Percentiles rank a stretch among this genome's conserved stretches.
Evolutionary conservation across 2,329 filamentous ascomycete species (phyloP).

Genomic region (Fusarium protoensiforme): DNA sequence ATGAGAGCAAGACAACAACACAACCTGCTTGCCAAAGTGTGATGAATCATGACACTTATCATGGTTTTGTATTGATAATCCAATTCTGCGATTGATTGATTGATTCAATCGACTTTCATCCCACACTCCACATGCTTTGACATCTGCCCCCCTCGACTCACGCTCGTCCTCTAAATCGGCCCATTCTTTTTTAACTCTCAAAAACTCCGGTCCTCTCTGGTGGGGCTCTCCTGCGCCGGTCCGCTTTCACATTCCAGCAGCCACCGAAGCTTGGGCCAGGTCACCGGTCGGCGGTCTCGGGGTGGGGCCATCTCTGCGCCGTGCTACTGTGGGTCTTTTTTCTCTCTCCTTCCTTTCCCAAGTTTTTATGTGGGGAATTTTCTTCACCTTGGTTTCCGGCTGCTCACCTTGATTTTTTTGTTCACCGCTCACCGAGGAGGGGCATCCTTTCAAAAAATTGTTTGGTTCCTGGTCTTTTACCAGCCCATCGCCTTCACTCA

Average conservation of each 20-base stretch:
- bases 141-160: constrained; percentile 26
- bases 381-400: constrained; percentile 35
- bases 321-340: neutral
- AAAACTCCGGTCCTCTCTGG: constrained; percentile 10
- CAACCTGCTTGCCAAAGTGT: neutral
- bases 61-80: neutral
- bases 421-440: constrained; percentile 41
- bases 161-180: neutral
- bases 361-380: neutral
- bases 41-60: neutral
- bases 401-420: neutral
- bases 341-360: neutral
- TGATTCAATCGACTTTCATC: neutral
- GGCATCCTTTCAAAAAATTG: constrained; percentile 46
- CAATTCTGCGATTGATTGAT: neutral
- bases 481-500: constrained; percentile 2
- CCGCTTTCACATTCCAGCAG: constrained; percentile 7
- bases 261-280: constrained; percentile 19
- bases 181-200: constrained; percentile 12
- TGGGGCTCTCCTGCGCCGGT: constrained; percentile 10
- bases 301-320: constrained; percentile 24
- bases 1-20: neutral
- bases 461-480: constrained; percentile 27
- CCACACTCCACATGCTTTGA: neutral
- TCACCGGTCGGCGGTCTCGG: constrained; percentile 27